These are phyloP conservation scores for Lasiodiplodia hormozganensis DNA, from an alignment of 2,329 filamentous ascomycete genomes.

Conservation along the genomic window DNA sequence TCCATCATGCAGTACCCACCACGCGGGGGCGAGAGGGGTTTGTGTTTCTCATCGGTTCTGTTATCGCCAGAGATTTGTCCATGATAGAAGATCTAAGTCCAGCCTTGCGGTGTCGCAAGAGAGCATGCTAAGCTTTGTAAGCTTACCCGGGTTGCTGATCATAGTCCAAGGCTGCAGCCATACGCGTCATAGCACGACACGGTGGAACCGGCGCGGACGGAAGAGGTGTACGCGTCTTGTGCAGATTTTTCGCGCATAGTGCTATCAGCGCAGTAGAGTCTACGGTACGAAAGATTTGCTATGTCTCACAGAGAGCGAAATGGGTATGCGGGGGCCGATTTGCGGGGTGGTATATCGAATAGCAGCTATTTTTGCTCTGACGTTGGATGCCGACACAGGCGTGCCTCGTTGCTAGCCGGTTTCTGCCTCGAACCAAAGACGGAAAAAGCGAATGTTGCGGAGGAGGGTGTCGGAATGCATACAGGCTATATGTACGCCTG, in stretches of 20 bases:
- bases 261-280: neutral
- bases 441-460: neutral
- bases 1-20: neutral
- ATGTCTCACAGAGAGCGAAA: neutral
- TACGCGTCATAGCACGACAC: constrained; percentile 13
- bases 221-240: constrained; percentile 9
- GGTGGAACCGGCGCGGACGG: neutral
- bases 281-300: neutral
- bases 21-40: neutral
- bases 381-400: constrained; percentile 1
- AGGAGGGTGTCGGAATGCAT: neutral
- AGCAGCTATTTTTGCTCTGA: constrained; percentile 24
- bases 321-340: neutral
- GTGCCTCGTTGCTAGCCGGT: neutral
- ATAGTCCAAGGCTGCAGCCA: neutral
- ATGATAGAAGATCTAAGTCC: neutral
- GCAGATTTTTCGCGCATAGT: neutral
- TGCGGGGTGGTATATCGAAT: neutral
- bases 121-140: constrained; percentile 25
- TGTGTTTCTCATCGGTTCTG: neutral
- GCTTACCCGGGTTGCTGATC: constrained; percentile 12
- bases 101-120: neutral
- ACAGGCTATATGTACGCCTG: neutral
- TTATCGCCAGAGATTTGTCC: neutral
- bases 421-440: neutral